Evolutionary conservation across 768 basidiomycete species (phyloP).

Genomic region (Mycena sanguinolenta): DNA sequence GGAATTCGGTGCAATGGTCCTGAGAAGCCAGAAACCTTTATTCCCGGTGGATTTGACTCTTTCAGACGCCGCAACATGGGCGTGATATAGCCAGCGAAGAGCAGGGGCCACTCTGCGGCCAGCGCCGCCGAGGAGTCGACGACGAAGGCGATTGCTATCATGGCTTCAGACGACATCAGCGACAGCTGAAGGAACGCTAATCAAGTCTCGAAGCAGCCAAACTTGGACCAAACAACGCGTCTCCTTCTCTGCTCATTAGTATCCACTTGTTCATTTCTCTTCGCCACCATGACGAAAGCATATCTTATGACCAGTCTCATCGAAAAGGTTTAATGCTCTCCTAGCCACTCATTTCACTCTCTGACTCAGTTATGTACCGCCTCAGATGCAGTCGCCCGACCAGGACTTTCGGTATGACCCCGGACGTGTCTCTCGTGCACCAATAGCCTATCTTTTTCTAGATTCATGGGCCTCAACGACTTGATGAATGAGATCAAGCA

Average conservation of each 20-base stretch:
- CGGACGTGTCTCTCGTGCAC: slow-evolving; percentile 33
- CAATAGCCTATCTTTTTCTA: slow-evolving; percentile 49
- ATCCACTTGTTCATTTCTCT: slow-evolving; percentile 3
- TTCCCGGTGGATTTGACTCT: slow-evolving; percentile 52
- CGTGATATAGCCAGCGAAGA: slow-evolving; percentile 62
- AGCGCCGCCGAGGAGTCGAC: slow-evolving; percentile 72
- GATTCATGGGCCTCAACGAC: slow-evolving; percentile 98
- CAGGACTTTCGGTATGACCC: slow-evolving; percentile 84
- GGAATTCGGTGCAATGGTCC: background rate
- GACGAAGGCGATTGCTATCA: slow-evolving; percentile 67
- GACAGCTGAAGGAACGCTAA: background rate
- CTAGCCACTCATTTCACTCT: background rate
- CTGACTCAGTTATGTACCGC: slow-evolving; percentile 22
- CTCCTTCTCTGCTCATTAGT: slow-evolving; percentile 1
- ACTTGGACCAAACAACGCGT: slow-evolving; percentile 28
- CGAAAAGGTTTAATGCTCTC: slow-evolving; percentile 69
- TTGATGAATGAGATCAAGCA: slow-evolving; percentile 89
- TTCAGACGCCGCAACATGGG: slow-evolving; percentile 66
- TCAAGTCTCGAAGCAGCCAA: background rate
- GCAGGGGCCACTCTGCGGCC: slow-evolving; percentile 63
- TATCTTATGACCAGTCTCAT: slow-evolving; percentile 88
- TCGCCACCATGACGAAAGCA: slow-evolving; percentile 72
- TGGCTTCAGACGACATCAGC: background rate
- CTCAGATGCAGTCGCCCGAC: slow-evolving; percentile 90
- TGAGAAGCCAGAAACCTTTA: slow-evolving; percentile 5